Conservation (phyloP, 2,329 filamentous ascomycete species). For the Metarhizium anisopliae region DNA sequence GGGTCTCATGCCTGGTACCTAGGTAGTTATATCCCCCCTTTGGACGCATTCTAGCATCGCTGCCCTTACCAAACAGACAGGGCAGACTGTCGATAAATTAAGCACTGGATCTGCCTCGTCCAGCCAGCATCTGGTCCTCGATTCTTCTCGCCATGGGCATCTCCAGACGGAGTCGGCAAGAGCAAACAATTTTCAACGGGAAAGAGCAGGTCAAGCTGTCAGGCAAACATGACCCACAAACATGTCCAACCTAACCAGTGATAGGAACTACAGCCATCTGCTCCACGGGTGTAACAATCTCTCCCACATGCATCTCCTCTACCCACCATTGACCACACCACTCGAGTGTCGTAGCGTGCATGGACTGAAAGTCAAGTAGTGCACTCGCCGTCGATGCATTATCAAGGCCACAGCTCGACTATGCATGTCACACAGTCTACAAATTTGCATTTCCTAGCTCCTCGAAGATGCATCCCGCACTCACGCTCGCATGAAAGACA, state of each 20-base stretch:
- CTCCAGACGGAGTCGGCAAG: too few relatives aligned
- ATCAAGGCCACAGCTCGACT: not conserved
- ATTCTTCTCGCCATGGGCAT: too few relatives aligned
- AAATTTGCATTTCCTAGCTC: not conserved
- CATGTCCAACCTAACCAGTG: not conserved
- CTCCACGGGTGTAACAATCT: too few relatives aligned
- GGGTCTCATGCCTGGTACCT: too few relatives aligned
- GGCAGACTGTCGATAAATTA: not conserved
- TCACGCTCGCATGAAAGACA: not conserved
- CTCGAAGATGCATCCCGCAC: not conserved
- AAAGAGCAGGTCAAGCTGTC: too few relatives aligned
- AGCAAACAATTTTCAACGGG: too few relatives aligned
- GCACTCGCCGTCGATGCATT: not conserved
- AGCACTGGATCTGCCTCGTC: not conserved
- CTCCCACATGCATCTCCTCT: too few relatives aligned
- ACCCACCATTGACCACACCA: too few relatives aligned
- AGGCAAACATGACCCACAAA: not conserved
- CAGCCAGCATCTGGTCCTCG: too few relatives aligned
- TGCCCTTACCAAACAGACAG: not conserved
- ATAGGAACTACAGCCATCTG: not conserved
- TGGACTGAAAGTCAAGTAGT: not conserved
- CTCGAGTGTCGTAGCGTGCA: too few relatives aligned
- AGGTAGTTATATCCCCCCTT: too few relatives aligned
- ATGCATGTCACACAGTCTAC: not conserved
- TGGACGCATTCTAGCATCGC: too few relatives aligned